phyloP scores from a whole-genome alignment of 2,329 filamentous ascomycete species.

The Xylaria sp. region DNA sequence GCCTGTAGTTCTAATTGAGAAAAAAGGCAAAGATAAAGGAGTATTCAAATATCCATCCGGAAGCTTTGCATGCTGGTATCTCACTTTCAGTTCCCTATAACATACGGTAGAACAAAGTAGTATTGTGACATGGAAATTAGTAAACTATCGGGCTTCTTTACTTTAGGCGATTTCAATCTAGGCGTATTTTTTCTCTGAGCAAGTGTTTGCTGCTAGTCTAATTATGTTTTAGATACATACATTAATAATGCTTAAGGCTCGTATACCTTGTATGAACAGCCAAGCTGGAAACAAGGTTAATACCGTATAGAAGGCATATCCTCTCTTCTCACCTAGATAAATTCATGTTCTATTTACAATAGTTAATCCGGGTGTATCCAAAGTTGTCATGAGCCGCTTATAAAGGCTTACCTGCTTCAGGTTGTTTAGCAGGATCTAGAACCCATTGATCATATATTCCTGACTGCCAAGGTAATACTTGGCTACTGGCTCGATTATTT shows the following conservation, averaged over 20 bases:
- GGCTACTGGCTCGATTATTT: constrained; percentile 17
- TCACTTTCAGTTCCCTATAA: too few relatives aligned
- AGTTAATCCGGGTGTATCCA: not conserved
- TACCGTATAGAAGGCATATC: not conserved
- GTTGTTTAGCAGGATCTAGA: not conserved
- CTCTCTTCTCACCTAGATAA: not conserved
- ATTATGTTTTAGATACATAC: not conserved
- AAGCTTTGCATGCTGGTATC: too few relatives aligned
- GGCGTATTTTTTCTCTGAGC: not conserved
- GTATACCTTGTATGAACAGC: not conserved
- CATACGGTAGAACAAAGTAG: too few relatives aligned
- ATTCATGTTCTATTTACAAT: not conserved
- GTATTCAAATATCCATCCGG: too few relatives aligned
- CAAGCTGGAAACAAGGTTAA: not conserved
- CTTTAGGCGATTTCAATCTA: not conserved
- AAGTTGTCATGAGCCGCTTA: not conserved
- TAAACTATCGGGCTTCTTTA: too few relatives aligned
- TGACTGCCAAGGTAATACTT: constrained; percentile 10
- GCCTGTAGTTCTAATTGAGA: too few relatives aligned
- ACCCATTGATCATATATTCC: constrained; percentile 9
- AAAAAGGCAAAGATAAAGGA: too few relatives aligned
- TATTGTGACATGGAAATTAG: too few relatives aligned
- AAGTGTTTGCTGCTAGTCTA: not conserved
- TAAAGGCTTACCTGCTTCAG: not conserved
- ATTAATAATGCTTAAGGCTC: not conserved